A percentile compares a stretch with the other conserved stretches of the same genome.
phyloP scores from a whole-genome alignment of 2,329 filamentous ascomycete species.

The Alternaria angustiovoidea region DNA sequence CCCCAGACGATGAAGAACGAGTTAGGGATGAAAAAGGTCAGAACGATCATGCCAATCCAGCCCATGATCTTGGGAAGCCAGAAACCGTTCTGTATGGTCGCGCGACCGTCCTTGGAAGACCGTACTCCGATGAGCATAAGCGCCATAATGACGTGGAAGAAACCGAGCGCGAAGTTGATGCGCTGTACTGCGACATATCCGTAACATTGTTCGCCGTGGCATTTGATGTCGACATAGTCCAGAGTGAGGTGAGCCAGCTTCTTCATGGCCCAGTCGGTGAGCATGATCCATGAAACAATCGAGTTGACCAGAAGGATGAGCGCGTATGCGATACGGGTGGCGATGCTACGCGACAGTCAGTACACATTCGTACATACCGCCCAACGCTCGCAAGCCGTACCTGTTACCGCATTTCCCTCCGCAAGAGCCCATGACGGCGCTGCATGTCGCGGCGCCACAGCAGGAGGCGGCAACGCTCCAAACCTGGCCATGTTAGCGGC shows the following conservation, averaged over 20 bases:
- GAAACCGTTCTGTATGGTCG: slow-evolving; percentile 94
- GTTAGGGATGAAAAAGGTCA: slow-evolving; percentile 96
- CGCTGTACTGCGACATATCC: slow-evolving; percentile 96
- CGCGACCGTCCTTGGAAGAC: slow-evolving; percentile 85
- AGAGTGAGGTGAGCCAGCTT: slow-evolving; percentile 91
- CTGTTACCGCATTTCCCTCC: slow-evolving; percentile 93
- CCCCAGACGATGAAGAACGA: slow-evolving; percentile 95
- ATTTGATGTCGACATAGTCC: slow-evolving; percentile 95
- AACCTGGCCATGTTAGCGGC: slow-evolving; percentile 61
- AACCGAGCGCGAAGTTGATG: slow-evolving; percentile 95
- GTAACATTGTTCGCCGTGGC: slow-evolving; percentile 86
- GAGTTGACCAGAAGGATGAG: slow-evolving; percentile 96
- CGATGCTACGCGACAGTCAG: slow-evolving; percentile 69
- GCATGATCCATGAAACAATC: slow-evolving; percentile 97
- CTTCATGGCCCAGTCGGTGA: slow-evolving; percentile 97
- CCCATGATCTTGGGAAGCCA: slow-evolving; percentile 96
- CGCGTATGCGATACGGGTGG: slow-evolving; percentile 95
- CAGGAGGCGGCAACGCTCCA: slow-evolving; percentile 85
- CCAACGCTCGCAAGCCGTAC: slow-evolving; percentile 53
- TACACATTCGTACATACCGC: not conserved
- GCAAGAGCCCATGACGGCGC: slow-evolving; percentile 92
- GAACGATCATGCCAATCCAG: slow-evolving; percentile 85
- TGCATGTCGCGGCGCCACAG: slow-evolving; percentile 96
- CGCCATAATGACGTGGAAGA: slow-evolving; percentile 90
- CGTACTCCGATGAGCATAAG: slow-evolving; percentile 85